Base-by-base conservation (phyloP, 1,139 yeast species). In the Yamadazyma oceani region DNA sequence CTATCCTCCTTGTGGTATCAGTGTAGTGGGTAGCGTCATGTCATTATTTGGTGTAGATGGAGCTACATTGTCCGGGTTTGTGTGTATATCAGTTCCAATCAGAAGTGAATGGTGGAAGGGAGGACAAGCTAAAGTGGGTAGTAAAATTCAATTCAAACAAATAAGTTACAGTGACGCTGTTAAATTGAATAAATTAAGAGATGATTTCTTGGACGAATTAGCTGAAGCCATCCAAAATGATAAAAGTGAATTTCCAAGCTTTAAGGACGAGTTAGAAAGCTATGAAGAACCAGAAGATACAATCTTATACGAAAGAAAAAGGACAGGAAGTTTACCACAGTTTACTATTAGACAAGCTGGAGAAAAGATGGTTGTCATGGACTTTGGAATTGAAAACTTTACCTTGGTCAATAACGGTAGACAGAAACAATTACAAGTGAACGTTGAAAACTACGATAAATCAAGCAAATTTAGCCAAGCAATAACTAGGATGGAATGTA, bases 91-190 rank as follows among this genome's bases (percentile, higher is more conserved):
- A 12, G 60, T 57, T 17, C 63, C 65, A 3, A 42, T 42, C 15
- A 48, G 48, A 33, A 51, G 45, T 15, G 66, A 61, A 38, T 59
- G 57, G 52, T 60, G 66, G 64, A 61, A 59, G 39, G 49, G 55
- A 43, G 66, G 66, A 5, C 65, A 61, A 42, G 64, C 60, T 19
- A 52, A 51, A 9, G 49, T 56, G 26, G 58, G 56, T 16, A 46
- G 57, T 29, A 36, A 39, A 8, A 38, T 61, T 15, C 39, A 37
- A n/a, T 61, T 61, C 33, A 40, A 53, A 23, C 45, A 49, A 4
- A 43, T 61, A 10, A 45, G 54, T 13, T 58, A 49, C 34, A 38
- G 44, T 11, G 64, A 57, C 41, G 55, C 66, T 1, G 12, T 59
- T 10, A 43, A 44, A 32, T 37, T 60, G 26, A 32, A 40, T 32